Base-by-base conservation (phyloP, 2,329 filamentous ascomycete species). In the Cryphonectria japonica region DNA sequence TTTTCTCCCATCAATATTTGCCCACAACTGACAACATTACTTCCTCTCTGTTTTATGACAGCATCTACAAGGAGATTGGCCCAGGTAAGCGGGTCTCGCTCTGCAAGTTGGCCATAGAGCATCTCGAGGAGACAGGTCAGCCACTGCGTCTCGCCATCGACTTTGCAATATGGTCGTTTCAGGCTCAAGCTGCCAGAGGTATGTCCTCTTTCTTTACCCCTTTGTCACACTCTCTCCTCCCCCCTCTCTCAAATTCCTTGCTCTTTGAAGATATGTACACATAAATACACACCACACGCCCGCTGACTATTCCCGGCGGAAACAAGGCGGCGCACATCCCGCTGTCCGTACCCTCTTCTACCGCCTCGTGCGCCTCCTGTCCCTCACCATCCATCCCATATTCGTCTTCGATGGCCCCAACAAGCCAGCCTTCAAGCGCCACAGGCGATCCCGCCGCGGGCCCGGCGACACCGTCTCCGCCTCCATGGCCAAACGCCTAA, bases 81-180 rank as follows among this genome's bases (percentile, higher is more conserved):
- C 83, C 90, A 11, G 94, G 94, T 69, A 86, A 92, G 77, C 89
- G 95, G 72, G 85, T 97, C 69, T 92, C 96, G 26, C 86, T 99
- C 13, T 89, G 93, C 46, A 97, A 93, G 78, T 87, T 98, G 66
- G 92, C 95, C 41, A 86, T 94, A 62, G 89, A 94, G 64, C 91
- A 93, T 75, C 88, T 97, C 74, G 89, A 94, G 76, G 81, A 86
- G 68, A 89, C 89, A 14, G 87, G 88, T 34, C 87, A 91, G 1
- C 95, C 95, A 0, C 84, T 98, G 57, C 91, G 95, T 57, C 86
- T 99, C 63, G 96, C 96, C 54, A 92, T 99, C 74, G 96, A 99
- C 79, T 92, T 97, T 75, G 94, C 94, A 2, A 98, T 99, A 78
- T 99, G 96, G 96, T 92, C 97, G 61, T 98, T 97, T 78, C 96